Base-by-base conservation (phyloP, 768 basidiomycete species). In the Leccinum uliginosum region DNA sequence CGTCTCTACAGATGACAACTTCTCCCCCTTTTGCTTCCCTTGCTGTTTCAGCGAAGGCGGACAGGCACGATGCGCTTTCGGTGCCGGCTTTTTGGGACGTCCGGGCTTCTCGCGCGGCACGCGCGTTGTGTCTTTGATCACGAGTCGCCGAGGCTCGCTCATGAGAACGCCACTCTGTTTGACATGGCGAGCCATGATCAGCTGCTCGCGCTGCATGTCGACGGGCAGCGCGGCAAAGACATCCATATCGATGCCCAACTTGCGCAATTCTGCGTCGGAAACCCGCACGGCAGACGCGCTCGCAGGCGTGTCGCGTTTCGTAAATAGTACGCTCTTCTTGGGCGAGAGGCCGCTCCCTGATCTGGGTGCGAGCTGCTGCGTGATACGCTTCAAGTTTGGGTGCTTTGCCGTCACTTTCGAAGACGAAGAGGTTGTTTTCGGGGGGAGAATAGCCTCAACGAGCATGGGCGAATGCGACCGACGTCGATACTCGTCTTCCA, bases 161-260 rank as follows among this genome's bases (percentile, higher is more conserved):
- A 46, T 46, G 0, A 62, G 4, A 70, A 73, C 24, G 65, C 74
- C 46, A 68, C 75, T 19, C 62, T 72, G 56, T 61, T 79, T 79
- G 34, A 80, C 64, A 21, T 84, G 73, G 19, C 87, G 77, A 21
- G 81, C 81, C 49, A 76, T 72, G n/a, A 80, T 75, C 27, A 95
- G 72, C 59, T 89, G 86, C 64, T 96, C 92, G 50, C 83, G 80
- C 65, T 92, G 89, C 44, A 92, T 67, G 23, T 82, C 78, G 1
- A 71, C 70, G 0, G 91, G 92, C 3, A 98, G 69, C 30, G 71
- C 74, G 0, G 70, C 73, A 62, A 90, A 94, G 6, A 91, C 84
- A 7, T 78, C 82, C 0, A 83, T 83, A 66, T 94, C 93, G 64
- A 98, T 82, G 11, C 80, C 83, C 23, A 94, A 75, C 35, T 79